Evolutionary conservation across 495 filamentous ascomycete species (phyloP).

Genomic region (Diplogelasinospora grovesii): DNA sequence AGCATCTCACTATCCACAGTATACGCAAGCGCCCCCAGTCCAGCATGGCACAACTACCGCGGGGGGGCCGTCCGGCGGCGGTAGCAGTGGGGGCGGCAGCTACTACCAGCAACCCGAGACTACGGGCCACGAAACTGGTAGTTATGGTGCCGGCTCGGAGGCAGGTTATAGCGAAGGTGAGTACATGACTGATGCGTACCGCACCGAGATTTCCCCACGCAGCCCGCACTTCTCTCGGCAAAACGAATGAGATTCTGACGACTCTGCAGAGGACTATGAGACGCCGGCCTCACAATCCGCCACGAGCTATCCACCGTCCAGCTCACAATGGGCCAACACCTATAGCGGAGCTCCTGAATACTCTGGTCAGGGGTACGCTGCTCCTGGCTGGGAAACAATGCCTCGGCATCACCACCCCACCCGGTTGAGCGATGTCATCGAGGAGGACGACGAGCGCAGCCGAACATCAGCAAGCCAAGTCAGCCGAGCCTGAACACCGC

Average conservation of each 20-base stretch:
- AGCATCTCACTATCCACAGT: constrained; percentile 25
- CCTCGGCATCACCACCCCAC: constrained; percentile 94
- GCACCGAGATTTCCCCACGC: constrained; percentile 39
- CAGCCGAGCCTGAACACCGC: constrained; percentile 39
- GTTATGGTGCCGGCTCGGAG: constrained; percentile 40
- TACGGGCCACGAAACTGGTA: constrained; percentile 18
- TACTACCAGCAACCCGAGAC: constrained; percentile 24
- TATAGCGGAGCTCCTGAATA: constrained; percentile 37
- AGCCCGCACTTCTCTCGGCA: constrained; percentile 22
- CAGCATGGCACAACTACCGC: constrained; percentile 25
- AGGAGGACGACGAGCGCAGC: constrained; percentile 74
- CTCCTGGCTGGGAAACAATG: constrained; percentile 67
- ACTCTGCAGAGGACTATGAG: constrained; percentile 45
- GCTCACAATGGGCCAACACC: constrained; percentile 25
- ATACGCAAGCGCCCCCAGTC: constrained; percentile 33
- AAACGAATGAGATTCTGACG: constrained; percentile 33
- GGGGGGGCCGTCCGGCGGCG: constrained; percentile 3
- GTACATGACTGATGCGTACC: constrained; percentile 46
- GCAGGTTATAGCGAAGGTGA: constrained; percentile 52
- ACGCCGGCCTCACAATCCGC: constrained; percentile 26
- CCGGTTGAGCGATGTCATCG: constrained; percentile 86
- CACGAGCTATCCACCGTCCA: constrained; percentile 31
- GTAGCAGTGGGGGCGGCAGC: constrained; percentile 2
- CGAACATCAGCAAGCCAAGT: constrained; percentile 47
- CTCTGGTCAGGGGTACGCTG: constrained; percentile 57